Evolutionary conservation across 2,329 filamentous ascomycete genomes (phyloP).

Genomic region (Fusarium bulbicola): DNA sequence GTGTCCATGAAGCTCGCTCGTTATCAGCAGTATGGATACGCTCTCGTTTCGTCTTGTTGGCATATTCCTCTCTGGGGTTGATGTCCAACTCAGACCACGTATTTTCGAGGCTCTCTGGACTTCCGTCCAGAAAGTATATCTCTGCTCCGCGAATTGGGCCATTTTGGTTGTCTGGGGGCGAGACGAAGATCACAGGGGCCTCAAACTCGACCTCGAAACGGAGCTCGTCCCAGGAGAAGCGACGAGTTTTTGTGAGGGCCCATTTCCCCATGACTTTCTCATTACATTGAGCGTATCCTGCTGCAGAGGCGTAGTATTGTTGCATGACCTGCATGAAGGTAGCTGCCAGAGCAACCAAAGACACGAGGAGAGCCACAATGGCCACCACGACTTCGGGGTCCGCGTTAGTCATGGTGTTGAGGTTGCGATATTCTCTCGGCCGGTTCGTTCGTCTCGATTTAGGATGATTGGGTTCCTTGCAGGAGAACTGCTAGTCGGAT

Average conservation of each 20-base stretch:
- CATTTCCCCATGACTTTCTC: conserved; percentile 59
- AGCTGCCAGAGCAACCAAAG: conserved; percentile 56
- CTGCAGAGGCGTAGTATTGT: conserved; percentile 60
- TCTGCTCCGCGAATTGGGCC: conserved; percentile 46
- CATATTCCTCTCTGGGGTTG: conserved; percentile 42
- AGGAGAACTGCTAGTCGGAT: not conserved
- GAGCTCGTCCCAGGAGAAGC: conserved; percentile 54
- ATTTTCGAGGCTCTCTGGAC: conserved; percentile 45
- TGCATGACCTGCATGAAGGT: conserved; percentile 59
- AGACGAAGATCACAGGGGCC: conserved; percentile 61
- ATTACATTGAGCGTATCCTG: conserved; percentile 59
- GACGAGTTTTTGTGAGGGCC: conserved; percentile 52
- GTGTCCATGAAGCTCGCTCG: conserved; percentile 64
- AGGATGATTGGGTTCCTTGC: not conserved
- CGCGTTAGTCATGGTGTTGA: conserved; percentile 27
- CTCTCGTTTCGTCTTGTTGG: conserved; percentile 41
- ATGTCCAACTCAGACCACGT: conserved; percentile 48
- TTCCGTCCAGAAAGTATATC: conserved; percentile 53
- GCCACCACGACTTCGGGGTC: conserved; percentile 51
- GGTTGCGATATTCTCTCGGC: not conserved
- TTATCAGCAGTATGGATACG: conserved; percentile 64
- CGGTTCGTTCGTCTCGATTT: conserved; percentile 3
- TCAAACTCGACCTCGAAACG: conserved; percentile 61
- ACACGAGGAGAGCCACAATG: conserved; percentile 57
- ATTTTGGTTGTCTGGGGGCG: conserved; percentile 50